These are phyloP conservation scores for Ogataea methanolica DNA, from an alignment of 805 yeast species.

Conservation along the genomic window DNA sequence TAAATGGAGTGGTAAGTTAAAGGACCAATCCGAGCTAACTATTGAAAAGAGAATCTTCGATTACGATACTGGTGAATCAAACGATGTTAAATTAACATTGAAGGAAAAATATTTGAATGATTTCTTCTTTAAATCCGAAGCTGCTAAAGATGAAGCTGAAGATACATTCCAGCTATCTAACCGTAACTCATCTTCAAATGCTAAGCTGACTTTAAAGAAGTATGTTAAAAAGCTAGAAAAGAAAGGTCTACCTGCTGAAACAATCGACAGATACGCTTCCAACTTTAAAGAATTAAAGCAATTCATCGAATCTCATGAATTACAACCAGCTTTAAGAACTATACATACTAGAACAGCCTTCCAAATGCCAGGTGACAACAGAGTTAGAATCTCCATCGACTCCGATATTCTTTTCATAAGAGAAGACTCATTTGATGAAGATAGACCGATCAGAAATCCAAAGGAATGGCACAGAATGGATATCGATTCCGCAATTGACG, in stretches of 20 bases:
- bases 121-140: conserved; percentile 39
- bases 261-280: conserved; percentile 46
- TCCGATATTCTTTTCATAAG: conserved; percentile 83
- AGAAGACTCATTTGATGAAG: conserved; percentile 82
- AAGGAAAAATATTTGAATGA: conserved; percentile 81
- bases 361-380: conserved; percentile 96
- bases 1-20: conserved; percentile 85
- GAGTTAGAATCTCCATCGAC: conserved; percentile 85
- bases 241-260: conserved; percentile 49
- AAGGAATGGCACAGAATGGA: conserved; percentile 88
- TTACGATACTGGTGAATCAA: conserved; percentile 37
- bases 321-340: conserved; percentile 85
- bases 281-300: conserved; percentile 58
- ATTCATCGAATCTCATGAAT: conserved; percentile 57
- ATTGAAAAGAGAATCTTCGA: conserved; percentile 78
- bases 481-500: conserved; percentile 69
- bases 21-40: conserved; percentile 70
- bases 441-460: conserved; percentile 88
- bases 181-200: conserved; percentile 3
- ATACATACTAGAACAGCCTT: conserved; percentile 90
- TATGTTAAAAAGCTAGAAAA: conserved; percentile 58
- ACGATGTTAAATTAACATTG: conserved; percentile 60
- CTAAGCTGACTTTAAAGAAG: conserved; percentile 35
- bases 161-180: conserved; percentile 24
- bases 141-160: conserved; percentile 20